Evolutionary conservation across 1,284 basidiomycete genomes (phyloP).

Genomic region (Trichosporon coremiiforme): DNA sequence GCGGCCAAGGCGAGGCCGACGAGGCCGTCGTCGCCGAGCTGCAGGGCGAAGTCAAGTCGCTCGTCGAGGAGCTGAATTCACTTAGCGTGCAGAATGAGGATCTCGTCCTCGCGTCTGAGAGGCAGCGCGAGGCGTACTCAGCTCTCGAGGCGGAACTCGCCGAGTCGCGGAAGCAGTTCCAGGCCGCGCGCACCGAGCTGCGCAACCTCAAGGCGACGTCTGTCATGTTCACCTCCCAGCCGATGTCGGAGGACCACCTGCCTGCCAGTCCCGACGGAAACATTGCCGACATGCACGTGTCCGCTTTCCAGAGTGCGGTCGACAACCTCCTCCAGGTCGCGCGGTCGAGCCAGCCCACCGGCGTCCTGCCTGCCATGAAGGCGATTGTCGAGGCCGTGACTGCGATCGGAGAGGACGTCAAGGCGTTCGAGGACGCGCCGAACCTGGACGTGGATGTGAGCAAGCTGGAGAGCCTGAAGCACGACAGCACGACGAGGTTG

Average conservation of each 20-base stretch:
- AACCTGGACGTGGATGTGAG: slow-evolving; percentile 70
- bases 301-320: slow-evolving; percentile 86
- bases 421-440: slow-evolving; percentile 72
- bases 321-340: slow-evolving; percentile 72
- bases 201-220: slow-evolving; percentile 78
- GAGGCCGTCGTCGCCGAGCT: slow-evolving; percentile 72
- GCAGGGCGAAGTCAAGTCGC: slow-evolving; percentile 77
- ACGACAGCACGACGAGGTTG: slow-evolving; percentile 83
- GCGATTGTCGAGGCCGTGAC: slow-evolving; percentile 86
- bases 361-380: slow-evolving; percentile 91
- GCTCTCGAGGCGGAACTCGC: slow-evolving; percentile 81
- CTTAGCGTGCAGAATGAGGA: slow-evolving; percentile 87
- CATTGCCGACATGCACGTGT: slow-evolving; percentile 88
- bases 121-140: slow-evolving; percentile 72
- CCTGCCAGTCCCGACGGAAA: slow-evolving; percentile 84
- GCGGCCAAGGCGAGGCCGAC: slow-evolving; percentile 24
- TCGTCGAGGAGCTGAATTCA: slow-evolving; percentile 78
- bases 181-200: slow-evolving; percentile 90
- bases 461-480: slow-evolving; percentile 69
- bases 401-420: slow-evolving; percentile 83
- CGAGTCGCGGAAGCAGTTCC: slow-evolving; percentile 92
- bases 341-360: slow-evolving; percentile 76
- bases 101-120: slow-evolving; percentile 78
- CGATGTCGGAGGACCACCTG: slow-evolving; percentile 76
- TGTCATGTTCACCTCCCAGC: slow-evolving; percentile 62